Conservation (phyloP, 805 yeast genomes). For the Pichia sporocuriosa region DNA sequence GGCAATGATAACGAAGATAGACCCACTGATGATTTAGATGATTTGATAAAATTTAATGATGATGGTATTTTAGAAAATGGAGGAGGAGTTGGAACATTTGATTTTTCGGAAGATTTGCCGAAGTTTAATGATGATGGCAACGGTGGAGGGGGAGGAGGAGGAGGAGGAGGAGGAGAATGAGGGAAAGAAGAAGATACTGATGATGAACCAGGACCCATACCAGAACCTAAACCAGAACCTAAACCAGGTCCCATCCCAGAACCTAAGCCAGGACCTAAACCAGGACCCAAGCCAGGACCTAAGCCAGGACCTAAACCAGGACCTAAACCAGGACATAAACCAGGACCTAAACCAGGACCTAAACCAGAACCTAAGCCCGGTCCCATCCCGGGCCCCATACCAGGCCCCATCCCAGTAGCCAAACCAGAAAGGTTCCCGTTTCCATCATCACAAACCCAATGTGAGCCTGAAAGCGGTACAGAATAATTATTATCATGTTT, state of each 20-base stretch:
- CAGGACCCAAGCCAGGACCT: slow-evolving; percentile 25
- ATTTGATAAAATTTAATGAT: slow-evolving; percentile 2
- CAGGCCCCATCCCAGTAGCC: slow-evolving; percentile 11
- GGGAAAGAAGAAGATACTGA: slow-evolving; percentile 17
- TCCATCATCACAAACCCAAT: too few species aligned
- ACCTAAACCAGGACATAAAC: slow-evolving; percentile 9
- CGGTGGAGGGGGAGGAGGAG: slow-evolving; percentile 21
- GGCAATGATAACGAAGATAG: slow-evolving; percentile 12
- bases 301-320: slow-evolving; percentile 10
- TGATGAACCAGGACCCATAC: slow-evolving; percentile 24
- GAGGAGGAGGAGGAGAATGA: slow-evolving; percentile 15
- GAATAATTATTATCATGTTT: not conserved
- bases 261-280: slow-evolving; percentile 9
- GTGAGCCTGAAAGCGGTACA: slow-evolving; percentile 3
- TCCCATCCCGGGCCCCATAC: slow-evolving; percentile 8
- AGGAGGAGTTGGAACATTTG: slow-evolving; percentile 3
- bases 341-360: slow-evolving; percentile 12
- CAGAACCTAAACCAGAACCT: slow-evolving; percentile 14
- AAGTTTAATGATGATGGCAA: slow-evolving; percentile 1
- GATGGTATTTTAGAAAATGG: too few species aligned
- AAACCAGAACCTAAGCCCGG: slow-evolving; percentile 6
- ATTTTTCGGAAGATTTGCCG: not conserved
- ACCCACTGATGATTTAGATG: slow-evolving; percentile 16
- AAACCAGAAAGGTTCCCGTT: too few species aligned
- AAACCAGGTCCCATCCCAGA: slow-evolving; percentile 10